These are phyloP conservation scores for Rozella allomycis DNA, from an alignment of 371 early-diverging fungal genomes.

Conservation along the genomic window DNA sequence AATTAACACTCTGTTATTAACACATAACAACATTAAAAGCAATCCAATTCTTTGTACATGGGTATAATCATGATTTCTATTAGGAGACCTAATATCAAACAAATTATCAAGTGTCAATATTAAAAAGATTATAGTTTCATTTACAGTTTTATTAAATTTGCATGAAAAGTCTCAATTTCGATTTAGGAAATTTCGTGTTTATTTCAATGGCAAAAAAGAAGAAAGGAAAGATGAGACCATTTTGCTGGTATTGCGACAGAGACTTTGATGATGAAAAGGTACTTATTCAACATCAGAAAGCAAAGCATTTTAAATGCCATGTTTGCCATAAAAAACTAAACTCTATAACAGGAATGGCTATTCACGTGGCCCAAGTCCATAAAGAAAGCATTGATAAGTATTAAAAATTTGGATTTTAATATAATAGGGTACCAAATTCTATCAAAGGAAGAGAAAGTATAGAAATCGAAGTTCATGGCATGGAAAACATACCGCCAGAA, in stretches of 20 bases:
- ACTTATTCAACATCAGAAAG: conserved; percentile 70
- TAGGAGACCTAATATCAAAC: too few species aligned
- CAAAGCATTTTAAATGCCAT: conserved; percentile 77
- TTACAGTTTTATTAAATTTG: too few species aligned
- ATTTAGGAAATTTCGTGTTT: too few species aligned
- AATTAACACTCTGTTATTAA: too few species aligned
- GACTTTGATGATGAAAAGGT: conserved; percentile 90
- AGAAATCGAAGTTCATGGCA: conserved; percentile 82
- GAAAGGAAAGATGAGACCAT: conserved; percentile 37
- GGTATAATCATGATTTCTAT: too few species aligned
- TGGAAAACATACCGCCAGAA: conserved; percentile 72
- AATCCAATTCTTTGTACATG: too few species aligned
- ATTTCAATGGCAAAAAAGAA: conserved; percentile 35
- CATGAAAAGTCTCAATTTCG: too few species aligned
- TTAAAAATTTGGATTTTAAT: conserved; percentile 5
- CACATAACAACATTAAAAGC: too few species aligned
- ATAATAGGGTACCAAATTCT: conserved; percentile 57
- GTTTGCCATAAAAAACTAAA: conserved; percentile 61
- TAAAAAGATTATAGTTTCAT: too few species aligned
- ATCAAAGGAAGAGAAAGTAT: conserved; percentile 55
- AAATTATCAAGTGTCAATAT: too few species aligned
- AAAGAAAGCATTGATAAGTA: conserved; percentile 58
- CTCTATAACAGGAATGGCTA: conserved; percentile 73
- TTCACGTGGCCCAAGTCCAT: conserved; percentile 79
- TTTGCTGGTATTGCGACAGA: conserved; percentile 89